Evolutionary conservation across 805 yeast species (phyloP).

Genomic region (Torulaspora gathmanii): DNA sequence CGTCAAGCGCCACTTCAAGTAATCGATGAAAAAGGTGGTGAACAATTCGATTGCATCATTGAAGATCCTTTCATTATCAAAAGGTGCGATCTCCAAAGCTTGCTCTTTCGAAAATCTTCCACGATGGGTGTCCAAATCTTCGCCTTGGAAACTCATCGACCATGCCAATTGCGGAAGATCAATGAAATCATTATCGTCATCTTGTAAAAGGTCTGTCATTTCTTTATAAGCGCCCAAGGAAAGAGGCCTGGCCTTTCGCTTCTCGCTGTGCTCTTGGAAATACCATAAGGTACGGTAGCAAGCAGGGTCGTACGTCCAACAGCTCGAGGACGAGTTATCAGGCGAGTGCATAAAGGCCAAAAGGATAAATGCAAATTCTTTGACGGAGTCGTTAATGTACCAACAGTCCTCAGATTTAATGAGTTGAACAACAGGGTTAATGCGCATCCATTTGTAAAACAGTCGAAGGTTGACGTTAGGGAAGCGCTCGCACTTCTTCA

Average conservation of each 20-base stretch:
- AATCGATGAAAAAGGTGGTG: constrained; percentile 9
- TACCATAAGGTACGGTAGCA: constrained; percentile 12
- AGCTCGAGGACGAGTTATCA: constrained; percentile 1
- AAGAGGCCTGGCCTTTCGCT: not conserved
- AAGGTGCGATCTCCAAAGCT: constrained; percentile 11
- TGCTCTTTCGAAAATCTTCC: constrained; percentile 12
- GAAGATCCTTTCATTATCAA: constrained; percentile 5
- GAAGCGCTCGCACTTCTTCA: constrained; percentile 3
- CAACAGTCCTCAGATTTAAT: constrained; percentile 26
- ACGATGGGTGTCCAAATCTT: not conserved
- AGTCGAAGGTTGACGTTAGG: constrained; percentile 17
- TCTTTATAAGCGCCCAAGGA: constrained; percentile 7
- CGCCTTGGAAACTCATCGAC: constrained; percentile 13
- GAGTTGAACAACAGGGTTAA: constrained; percentile 41
- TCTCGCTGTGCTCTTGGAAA: constrained; percentile 4
- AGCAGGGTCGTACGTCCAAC: constrained; percentile 15
- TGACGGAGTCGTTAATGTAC: constrained; percentile 17
- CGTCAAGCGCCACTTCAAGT: constrained; percentile 12
- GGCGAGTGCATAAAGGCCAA: constrained; percentile 18
- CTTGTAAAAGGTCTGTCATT: constrained; percentile 7
- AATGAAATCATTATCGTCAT: constrained; percentile 13
- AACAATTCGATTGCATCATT: constrained; percentile 6
- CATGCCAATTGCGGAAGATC: constrained; percentile 23
- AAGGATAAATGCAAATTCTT: constrained; percentile 15
- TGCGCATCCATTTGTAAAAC: constrained; percentile 37